Evolutionary conservation across 2,329 filamentous ascomycete genomes (phyloP), one percentile per base, ranked within the genome.

Genomic region (Remersonia thermophila): DNA sequence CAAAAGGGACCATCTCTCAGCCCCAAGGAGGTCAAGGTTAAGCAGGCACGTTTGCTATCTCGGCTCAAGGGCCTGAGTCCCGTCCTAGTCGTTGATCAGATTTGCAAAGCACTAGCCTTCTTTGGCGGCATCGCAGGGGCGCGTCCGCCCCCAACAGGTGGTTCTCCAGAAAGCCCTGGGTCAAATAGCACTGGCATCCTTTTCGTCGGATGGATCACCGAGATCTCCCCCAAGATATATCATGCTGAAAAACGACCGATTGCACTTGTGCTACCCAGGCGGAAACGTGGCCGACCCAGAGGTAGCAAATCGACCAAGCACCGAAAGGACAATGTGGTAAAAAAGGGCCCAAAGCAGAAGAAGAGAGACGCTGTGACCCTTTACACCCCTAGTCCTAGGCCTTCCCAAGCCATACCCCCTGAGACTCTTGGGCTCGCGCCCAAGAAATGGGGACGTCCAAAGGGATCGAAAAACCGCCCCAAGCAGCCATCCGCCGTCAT

Each of bases 91-190:
- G 73, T 77, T 14, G 72, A 78, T 41, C 73, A 76, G 47, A 58
- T 80, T 25, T 77, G 71, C 49, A 77, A 69, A 46, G 74, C 71
- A 2, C 51, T 79, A 36, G 65, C 69, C n/a, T 77, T 73, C 46
- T 79, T 78, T 53, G 74, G 75, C 7, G 72, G 73, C 17, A 64
- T 71, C 31, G 70, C 72, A 27, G 67, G 66, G 18, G 67, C 65
- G 4, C 67, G 68, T 7, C 63, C 67, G n/a, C 61, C 65, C 0
- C 53, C 62, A 18, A 60, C 67, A 43, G 63, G 59, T 12, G 56
- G 54, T 2, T 78, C 77, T 35, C 73, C 74, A 2, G 58, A 62
- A 17, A 78, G 74, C 45, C 65, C 62, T 8, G 61, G 65, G 32
- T 62, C 62, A 10, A 76, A 77, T 49, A 73, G 74, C 3, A 57